phyloP scores from a whole-genome alignment of 108 stramenopile species.

The Skeletonema costatum region DNA sequence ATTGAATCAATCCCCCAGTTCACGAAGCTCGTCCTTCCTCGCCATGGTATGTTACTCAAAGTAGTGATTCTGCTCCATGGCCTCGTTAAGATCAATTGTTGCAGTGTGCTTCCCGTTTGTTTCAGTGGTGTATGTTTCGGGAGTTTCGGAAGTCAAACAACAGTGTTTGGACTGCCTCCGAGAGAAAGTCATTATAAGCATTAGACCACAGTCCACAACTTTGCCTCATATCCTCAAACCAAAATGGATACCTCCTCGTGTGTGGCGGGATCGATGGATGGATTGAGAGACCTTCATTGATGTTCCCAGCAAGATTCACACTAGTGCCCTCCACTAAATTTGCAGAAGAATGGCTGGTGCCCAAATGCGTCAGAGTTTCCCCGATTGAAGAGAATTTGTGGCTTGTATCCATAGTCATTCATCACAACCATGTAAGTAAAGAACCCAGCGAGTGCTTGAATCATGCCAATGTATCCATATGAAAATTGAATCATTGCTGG shows the following conservation, averaged over 20 bases:
- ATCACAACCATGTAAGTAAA: constrained; percentile 60
- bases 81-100: constrained; percentile 23
- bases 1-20: background rate
- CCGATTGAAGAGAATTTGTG: background rate
- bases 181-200: background rate
- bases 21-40: background rate
- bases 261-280: background rate
- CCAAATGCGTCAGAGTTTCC: background rate
- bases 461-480: constrained; percentile 64
- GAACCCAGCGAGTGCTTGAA: constrained; percentile 60
- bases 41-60: constrained; percentile 58
- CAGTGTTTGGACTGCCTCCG: background rate
- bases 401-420: constrained; percentile 41
- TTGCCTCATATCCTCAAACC: background rate
- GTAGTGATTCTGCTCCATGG: constrained; percentile 26
- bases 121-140: constrained; percentile 3
- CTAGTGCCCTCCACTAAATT: background rate
- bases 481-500: constrained; percentile 49
- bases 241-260: background rate
- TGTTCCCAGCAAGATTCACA: background rate
- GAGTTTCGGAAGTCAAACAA: background rate
- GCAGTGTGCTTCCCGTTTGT: background rate
- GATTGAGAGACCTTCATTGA: background rate
- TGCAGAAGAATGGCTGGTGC: background rate
- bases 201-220: background rate